Evolutionary conservation across 2,329 filamentous ascomycete species (phyloP).

Genomic region (Verticillium longisporum): DNA sequence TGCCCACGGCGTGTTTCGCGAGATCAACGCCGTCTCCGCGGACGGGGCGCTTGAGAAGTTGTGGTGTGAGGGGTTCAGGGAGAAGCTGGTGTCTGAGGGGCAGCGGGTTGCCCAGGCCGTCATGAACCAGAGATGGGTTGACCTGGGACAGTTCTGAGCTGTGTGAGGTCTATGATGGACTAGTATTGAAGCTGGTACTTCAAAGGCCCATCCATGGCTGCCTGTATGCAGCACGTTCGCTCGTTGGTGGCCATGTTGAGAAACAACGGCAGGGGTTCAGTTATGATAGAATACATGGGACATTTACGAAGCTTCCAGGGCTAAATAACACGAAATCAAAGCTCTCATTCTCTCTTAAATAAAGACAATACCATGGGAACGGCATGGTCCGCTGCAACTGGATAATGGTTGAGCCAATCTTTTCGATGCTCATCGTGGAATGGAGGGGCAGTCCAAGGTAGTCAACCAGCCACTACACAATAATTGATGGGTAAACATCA

Average conservation of each 20-base stretch:
- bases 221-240: neutral
- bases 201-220: neutral
- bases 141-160: conserved; percentile 16
- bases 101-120: conserved; percentile 32
- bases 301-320: too few relatives aligned
- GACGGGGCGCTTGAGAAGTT: conserved; percentile 37
- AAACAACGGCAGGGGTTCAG: too few relatives aligned
- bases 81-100: conserved; percentile 29
- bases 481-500: neutral
- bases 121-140: conserved; percentile 29
- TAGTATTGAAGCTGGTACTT: neutral
- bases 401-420: too few relatives aligned
- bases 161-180: neutral
- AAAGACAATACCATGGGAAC: too few relatives aligned
- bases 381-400: too few relatives aligned
- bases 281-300: too few relatives aligned
- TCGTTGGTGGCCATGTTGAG: too few relatives aligned
- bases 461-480: neutral
- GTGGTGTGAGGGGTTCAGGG: conserved; percentile 40
- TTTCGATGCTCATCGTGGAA: too few relatives aligned
- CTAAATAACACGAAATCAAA: too few relatives aligned
- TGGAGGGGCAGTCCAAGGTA: too few relatives aligned
- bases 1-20: conserved; percentile 33
- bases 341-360: too few relatives aligned
- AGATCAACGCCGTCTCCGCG: conserved; percentile 27